Base-by-base conservation (phyloP, 495 filamentous ascomycete genomes). In the Aspergillus funiculosus region DNA sequence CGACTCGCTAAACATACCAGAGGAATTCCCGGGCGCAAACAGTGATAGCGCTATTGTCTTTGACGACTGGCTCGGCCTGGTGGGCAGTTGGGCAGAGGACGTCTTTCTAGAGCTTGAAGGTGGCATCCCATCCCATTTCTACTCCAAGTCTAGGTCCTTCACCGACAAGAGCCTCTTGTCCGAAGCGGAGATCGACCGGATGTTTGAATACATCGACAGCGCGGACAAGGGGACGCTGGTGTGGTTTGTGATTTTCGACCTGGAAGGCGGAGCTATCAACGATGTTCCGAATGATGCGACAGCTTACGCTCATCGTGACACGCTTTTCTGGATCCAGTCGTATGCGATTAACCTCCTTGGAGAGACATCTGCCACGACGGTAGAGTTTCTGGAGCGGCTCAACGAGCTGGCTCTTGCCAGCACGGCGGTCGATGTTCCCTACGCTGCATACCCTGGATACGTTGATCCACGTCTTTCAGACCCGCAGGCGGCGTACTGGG, bases 391-490 rank as follows among this genome's bases (percentile, higher is more conserved):
- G 17, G 53, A 64, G 24, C 62, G 68, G 2, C 56, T 84, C 15
- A 73, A 80, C 41, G 46, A 65, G 3, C 43, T 64, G 5, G 2
- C 53, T 66, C 15, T 35, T 34, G 2, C 48, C 39, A 2, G 15
- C 15, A 15, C 17, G 2, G 51, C 61, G 6, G 32, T 20, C 11
- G 60, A 57, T 20, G 57, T 68, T 0, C 36, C 53, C 2, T 59
- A 47, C 6, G 41, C 42, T 20, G 62, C 77, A 0, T 90, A 89
- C 61, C 72, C 83, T 0, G 86, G 85, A 14, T 88, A 88, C 54
- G 75, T 87, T 4, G 86, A 90, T 59, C 78, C 81, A 1, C 63
- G 58, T 4, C 50, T 86, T 44, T 56, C 53, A 18, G 47, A 75
- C 26, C 52, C 56, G 0, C 63, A 55, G 20, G 55, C 69, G 18